These are phyloP conservation scores for Cladobotryum protrusum DNA, from an alignment of 2,329 filamentous ascomycete genomes.

Conservation along the genomic window DNA sequence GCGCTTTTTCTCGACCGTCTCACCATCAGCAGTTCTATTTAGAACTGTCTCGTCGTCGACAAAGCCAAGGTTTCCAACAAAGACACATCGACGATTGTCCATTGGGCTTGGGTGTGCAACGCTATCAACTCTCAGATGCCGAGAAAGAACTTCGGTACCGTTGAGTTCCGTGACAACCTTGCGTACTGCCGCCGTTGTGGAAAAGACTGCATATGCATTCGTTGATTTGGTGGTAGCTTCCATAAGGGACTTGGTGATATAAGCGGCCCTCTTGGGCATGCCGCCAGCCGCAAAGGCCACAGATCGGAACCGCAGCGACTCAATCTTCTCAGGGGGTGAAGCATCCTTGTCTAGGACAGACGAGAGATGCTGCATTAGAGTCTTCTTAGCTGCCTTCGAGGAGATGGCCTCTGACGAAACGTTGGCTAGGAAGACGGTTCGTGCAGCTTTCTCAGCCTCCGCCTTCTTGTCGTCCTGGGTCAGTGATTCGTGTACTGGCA, in stretches of 20 bases:
- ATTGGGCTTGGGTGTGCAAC: constrained; percentile 79
- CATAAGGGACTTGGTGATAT: constrained; percentile 85
- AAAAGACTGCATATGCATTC: constrained; percentile 92
- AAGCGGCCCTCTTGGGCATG: constrained; percentile 91
- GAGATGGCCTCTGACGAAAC: constrained; percentile 78
- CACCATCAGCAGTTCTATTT: constrained; percentile 57
- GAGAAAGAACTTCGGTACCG: constrained; percentile 73
- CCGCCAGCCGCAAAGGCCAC: constrained; percentile 72
- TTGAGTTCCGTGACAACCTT: constrained; percentile 74
- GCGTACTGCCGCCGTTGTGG: constrained; percentile 65
- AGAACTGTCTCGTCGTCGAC: constrained; percentile 82
- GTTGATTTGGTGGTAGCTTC: constrained; percentile 85
- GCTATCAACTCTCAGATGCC: constrained; percentile 85
- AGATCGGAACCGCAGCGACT: constrained; percentile 91
- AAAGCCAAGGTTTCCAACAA: constrained; percentile 93
- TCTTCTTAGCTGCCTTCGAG: constrained; percentile 74
- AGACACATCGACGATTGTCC: constrained; percentile 86
- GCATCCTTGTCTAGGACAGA: constrained; percentile 58
- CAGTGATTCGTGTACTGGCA: constrained; percentile 53
- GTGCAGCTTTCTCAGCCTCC: constrained; percentile 76
- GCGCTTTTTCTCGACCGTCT: constrained; percentile 65
- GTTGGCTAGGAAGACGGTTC: constrained; percentile 91
- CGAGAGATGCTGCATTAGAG: constrained; percentile 68
- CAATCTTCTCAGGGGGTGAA: constrained; percentile 62
- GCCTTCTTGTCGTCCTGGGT: constrained; percentile 44